Percentiles rank a stretch among this genome's conserved stretches.
These are phyloP conservation scores for Globisporangium viniferum DNA, from an alignment of 352 stramenopile species.

Conservation along the genomic window DNA sequence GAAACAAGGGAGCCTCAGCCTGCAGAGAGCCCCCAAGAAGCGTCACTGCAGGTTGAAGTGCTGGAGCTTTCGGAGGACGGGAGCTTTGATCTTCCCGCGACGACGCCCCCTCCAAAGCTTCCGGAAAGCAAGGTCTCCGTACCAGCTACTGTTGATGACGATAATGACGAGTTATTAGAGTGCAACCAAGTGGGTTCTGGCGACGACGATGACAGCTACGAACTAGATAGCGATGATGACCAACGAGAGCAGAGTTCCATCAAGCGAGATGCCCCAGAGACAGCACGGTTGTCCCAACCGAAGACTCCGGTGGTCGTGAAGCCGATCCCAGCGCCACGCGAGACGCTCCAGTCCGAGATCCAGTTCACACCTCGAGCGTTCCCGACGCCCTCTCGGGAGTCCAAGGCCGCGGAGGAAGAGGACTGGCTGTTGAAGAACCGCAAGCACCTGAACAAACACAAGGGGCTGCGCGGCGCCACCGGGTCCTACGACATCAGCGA, in stretches of 20 bases:
- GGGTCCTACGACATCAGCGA: constrained; percentile 79
- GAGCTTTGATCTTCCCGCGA: constrained; percentile 40
- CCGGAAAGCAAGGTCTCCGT: neutral
- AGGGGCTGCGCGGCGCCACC: constrained; percentile 39
- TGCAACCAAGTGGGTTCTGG: neutral
- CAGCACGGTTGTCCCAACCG: neutral
- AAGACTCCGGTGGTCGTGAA: constrained; percentile 12
- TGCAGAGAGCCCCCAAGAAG: neutral
- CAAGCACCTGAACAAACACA: constrained; percentile 72
- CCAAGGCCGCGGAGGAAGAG: constrained; percentile 77
- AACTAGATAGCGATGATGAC: neutral
- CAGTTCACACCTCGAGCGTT: constrained; percentile 78
- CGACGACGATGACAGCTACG: neutral
- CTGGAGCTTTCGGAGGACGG: constrained; percentile 56
- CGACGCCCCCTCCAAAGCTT: neutral
- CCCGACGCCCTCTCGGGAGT: constrained; percentile 74
- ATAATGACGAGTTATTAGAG: constrained; percentile 3
- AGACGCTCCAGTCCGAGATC: constrained; percentile 44
- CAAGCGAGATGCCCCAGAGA: constrained; percentile 4
- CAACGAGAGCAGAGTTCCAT: neutral
- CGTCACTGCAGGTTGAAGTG: constrained; percentile 15
- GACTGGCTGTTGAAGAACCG: constrained; percentile 84
- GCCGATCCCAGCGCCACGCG: constrained; percentile 41
- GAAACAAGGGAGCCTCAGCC: neutral
- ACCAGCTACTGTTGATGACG: neutral